Evolutionary conservation across 2,329 filamentous ascomycete genomes (phyloP).

Genomic region (Cordyceps cicadae): DNA sequence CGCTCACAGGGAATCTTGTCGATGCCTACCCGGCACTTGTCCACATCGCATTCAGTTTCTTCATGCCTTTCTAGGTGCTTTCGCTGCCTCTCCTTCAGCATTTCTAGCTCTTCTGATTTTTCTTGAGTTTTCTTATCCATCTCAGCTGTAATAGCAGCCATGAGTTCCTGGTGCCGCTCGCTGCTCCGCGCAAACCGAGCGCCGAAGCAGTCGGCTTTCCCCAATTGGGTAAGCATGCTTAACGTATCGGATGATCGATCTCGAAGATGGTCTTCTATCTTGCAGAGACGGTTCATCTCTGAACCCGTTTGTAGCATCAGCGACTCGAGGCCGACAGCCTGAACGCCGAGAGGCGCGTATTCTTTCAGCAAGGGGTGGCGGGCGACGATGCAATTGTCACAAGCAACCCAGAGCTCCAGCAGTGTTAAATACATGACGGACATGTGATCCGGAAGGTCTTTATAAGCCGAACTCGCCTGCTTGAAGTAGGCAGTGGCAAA

Average conservation of each 20-base stretch:
- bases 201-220: background rate
- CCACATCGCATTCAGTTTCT: background rate
- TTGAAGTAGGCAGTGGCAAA: slow-evolving; percentile 28
- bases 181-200: background rate
- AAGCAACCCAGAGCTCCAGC: slow-evolving; percentile 50
- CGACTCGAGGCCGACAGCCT: slow-evolving; percentile 24
- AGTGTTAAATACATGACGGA: slow-evolving; percentile 48
- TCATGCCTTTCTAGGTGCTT: background rate
- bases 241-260: background rate
- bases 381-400: slow-evolving; percentile 38
- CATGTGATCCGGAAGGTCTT: slow-evolving; percentile 30
- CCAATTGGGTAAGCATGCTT: background rate
- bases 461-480: slow-evolving; percentile 25
- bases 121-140: background rate
- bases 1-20: background rate
- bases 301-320: slow-evolving; percentile 35
- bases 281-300: slow-evolving; percentile 36
- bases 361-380: slow-evolving; percentile 32
- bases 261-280: slow-evolving; percentile 38
- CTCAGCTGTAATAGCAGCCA: background rate
- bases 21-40: background rate
- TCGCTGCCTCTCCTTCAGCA: fast-evolving
- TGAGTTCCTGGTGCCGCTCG: background rate
- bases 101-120: background rate
- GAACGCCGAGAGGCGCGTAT: slow-evolving; percentile 36